A percentile compares a stretch with the other conserved stretches of the same genome.
Conservation (phyloP, 2,329 filamentous ascomycete genomes). For the Aspergillus sp. region DNA sequence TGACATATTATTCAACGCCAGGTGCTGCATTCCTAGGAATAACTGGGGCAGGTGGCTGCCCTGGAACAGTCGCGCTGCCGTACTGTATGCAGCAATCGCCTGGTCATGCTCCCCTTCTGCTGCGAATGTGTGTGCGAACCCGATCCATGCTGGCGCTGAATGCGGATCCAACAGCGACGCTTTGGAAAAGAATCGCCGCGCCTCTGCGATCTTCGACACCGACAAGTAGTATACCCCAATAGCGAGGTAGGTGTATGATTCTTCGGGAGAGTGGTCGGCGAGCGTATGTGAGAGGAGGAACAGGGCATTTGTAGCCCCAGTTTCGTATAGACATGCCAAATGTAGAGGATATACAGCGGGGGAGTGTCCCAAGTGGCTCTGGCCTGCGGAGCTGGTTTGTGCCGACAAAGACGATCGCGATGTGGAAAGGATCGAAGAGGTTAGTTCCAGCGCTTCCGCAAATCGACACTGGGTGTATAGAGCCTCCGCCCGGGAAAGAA, state of each 20-base stretch:
- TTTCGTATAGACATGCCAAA: constrained; percentile 85
- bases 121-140: constrained; percentile 97
- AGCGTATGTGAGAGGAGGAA: constrained; percentile 92
- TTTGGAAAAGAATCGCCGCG: constrained; percentile 94
- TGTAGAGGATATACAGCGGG: constrained; percentile 78
- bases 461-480: constrained; percentile 95
- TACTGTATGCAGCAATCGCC: constrained; percentile 95
- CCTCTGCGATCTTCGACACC: constrained; percentile 86
- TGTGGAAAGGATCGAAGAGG: constrained; percentile 74
- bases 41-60: constrained; percentile 94
- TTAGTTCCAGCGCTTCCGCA: constrained; percentile 79
- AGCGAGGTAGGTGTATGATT: constrained; percentile 89
- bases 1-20: constrained; percentile 91
- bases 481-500: constrained; percentile 85
- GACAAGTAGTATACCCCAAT: constrained; percentile 94
- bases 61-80: constrained; percentile 90
- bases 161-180: constrained; percentile 96
- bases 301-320: constrained; percentile 80
- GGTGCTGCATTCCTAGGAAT: constrained; percentile 97
- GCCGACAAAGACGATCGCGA: constrained; percentile 80
- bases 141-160: constrained; percentile 97
- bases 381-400: constrained; percentile 26
- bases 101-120: constrained; percentile 98
- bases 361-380: constrained; percentile 44
- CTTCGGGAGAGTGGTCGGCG: constrained; percentile 85